These are phyloP conservation scores for Kwoniella newhampshirensis DNA, from an alignment of 768 basidiomycete genomes.

Conservation along the genomic window DNA sequence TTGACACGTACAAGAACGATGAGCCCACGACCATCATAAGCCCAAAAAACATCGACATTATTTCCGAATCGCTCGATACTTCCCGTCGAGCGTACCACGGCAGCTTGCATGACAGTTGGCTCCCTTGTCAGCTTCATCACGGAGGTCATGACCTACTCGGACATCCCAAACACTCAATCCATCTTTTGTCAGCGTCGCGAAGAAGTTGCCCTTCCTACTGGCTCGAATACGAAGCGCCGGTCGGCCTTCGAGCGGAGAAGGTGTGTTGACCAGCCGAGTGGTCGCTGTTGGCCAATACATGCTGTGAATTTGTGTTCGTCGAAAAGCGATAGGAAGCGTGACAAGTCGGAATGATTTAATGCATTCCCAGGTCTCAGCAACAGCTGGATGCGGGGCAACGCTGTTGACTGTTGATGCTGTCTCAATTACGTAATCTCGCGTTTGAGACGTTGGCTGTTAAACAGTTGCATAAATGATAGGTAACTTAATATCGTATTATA, in stretches of 20 bases:
- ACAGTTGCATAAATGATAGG: no score
- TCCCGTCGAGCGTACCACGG: conserved; percentile 70
- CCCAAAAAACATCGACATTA: conserved; percentile 73
- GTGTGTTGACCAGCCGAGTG: conserved; percentile 21
- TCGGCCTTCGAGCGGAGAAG: conserved; percentile 23
- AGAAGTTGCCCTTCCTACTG: conserved; percentile 44
- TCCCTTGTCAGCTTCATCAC: conserved; percentile 20
- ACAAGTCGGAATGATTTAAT: no score
- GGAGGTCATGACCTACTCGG: conserved; percentile 27
- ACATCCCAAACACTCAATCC: conserved; percentile 46
- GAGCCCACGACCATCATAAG: conserved; percentile 74
- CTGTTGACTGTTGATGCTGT: no score
- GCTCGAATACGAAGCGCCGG: conserved; percentile 22
- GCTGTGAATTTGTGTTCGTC: background rate
- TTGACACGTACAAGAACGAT: conserved; percentile 72
- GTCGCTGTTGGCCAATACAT: conserved; percentile 50
- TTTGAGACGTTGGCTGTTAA: no score
- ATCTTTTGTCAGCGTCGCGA: conserved; percentile 29
- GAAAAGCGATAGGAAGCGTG: no score
- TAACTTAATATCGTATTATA: no score
- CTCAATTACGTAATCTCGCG: no score
- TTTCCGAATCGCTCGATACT: conserved; percentile 82
- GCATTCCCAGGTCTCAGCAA: no score
- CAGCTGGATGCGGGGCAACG: no score
- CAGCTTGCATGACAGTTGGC: conserved; percentile 58